Conservation (phyloP, 257 asterid species). For the Cordia subcordata region DNA sequence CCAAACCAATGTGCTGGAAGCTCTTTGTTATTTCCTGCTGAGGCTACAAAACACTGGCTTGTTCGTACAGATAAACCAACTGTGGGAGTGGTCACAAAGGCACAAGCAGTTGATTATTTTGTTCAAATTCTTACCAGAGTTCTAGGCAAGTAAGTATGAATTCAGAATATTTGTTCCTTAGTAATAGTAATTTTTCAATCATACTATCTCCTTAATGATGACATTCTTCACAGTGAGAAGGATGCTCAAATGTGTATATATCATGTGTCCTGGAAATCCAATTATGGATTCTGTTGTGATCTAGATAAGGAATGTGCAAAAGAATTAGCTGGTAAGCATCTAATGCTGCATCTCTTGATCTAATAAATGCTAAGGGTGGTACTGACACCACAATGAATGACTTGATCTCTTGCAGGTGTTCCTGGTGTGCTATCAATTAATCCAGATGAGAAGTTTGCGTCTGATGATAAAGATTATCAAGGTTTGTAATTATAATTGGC, state of each 20-base stretch:
- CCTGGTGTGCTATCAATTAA: slow-evolving; percentile 71
- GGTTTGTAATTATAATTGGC: slow-evolving; percentile 35
- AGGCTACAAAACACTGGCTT: slow-evolving; percentile 67
- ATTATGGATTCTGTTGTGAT: slow-evolving; percentile 85
- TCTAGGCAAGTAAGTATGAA: slow-evolving; percentile 70
- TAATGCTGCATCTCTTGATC: slow-evolving; percentile 1
- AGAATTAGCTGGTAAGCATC: slow-evolving; percentile 67
- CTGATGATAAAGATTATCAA: slow-evolving; percentile 64
- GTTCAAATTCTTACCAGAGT: slow-evolving; percentile 66
- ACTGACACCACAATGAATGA: not conserved
- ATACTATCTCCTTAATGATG: slow-evolving; percentile 7
- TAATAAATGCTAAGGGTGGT: slow-evolving; percentile 1
- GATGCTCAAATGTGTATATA: slow-evolving; percentile 97
- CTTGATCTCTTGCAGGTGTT: slow-evolving; percentile 41
- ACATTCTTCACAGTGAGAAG: slow-evolving; percentile 48
- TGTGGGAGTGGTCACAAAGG: slow-evolving; percentile 52
- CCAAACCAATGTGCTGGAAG: slow-evolving; percentile 22
- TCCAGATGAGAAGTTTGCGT: slow-evolving; percentile 59
- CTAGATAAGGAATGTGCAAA: slow-evolving; percentile 69
- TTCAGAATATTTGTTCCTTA: slow-evolving; percentile 5
- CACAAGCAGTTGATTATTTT: slow-evolving; percentile 68
- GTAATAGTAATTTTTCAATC: not conserved
- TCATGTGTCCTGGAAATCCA: slow-evolving; percentile 66
- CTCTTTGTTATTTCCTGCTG: slow-evolving; percentile 50
- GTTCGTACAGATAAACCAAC: slow-evolving; percentile 70